Evolutionary conservation across 331 rosid genomes (phyloP).

Genomic region (Prunus yedoensis): DNA sequence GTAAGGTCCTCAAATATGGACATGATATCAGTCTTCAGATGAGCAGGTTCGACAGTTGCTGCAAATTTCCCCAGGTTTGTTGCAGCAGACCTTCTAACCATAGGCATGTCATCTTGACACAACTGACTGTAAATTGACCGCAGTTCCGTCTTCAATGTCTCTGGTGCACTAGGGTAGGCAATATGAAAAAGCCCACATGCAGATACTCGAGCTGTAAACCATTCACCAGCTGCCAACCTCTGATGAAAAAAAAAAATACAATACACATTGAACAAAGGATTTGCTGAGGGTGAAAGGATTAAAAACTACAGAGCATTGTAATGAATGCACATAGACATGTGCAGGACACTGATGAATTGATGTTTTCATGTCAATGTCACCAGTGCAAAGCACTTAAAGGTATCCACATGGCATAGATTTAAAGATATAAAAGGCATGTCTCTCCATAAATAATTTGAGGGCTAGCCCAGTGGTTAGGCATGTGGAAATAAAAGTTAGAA

Average conservation of each 20-base stretch:
- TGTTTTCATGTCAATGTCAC: neutral
- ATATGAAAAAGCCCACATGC: conserved; percentile 96
- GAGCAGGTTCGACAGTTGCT: conserved; percentile 84
- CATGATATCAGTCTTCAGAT: conserved; percentile 85
- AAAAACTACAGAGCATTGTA: neutral
- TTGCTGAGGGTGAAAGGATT: neutral
- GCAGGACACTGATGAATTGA: neutral
- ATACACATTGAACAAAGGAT: conserved; percentile 4
- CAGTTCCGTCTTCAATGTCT: conserved; percentile 67
- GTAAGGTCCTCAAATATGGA: conserved; percentile 89
- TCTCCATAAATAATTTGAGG: neutral
- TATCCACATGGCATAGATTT: neutral
- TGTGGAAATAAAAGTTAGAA: neutral
- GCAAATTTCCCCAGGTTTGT: conserved; percentile 94
- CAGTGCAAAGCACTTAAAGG: neutral
- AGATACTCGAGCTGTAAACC: conserved; percentile 98
- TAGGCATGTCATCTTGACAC: conserved; percentile 99
- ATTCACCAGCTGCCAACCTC: conserved; percentile 98
- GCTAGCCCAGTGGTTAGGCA: neutral
- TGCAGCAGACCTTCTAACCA: conserved; percentile 99
- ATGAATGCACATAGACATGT: neutral
- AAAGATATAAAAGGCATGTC: neutral
- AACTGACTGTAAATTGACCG: conserved; percentile 82
- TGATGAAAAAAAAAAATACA: conserved; percentile 26
- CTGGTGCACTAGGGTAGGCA: conserved; percentile 88